These are phyloP conservation scores for Macrophomina tecta DNA, from an alignment of 2,329 filamentous ascomycete genomes.

Conservation along the genomic window DNA sequence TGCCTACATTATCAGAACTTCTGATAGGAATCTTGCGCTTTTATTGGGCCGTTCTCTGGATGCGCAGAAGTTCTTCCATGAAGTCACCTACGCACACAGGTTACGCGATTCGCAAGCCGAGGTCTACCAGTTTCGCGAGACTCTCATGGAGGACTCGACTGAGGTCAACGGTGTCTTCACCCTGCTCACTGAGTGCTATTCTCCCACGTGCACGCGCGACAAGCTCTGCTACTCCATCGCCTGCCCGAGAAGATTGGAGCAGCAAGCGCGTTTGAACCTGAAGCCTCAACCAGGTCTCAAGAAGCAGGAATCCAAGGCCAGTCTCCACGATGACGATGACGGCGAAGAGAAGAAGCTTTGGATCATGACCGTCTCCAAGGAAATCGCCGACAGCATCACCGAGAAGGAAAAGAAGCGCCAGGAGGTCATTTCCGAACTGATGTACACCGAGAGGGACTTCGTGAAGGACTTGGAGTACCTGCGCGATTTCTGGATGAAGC, in stretches of 20 bases:
- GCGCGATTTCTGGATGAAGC: slow-evolving; percentile 97
- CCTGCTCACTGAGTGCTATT: slow-evolving; percentile 95
- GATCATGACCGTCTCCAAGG: slow-evolving; percentile 98
- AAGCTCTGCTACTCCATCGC: slow-evolving; percentile 98
- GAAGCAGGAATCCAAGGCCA: slow-evolving; percentile 70
- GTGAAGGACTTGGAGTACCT: slow-evolving; percentile 98
- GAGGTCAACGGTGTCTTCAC: slow-evolving; percentile 97
- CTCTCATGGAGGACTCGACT: slow-evolving; percentile 82
- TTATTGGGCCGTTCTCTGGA: slow-evolving; percentile 90
- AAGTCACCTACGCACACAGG: slow-evolving; percentile 96
- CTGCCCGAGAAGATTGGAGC: slow-evolving; percentile 89
- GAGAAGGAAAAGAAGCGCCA: slow-evolving; percentile 97
- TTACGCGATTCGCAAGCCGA: slow-evolving; percentile 92
- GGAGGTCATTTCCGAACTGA: slow-evolving; percentile 96
- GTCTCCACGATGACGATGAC: slow-evolving; percentile 84
- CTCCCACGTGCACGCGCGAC: slow-evolving; percentile 93
- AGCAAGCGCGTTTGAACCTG: slow-evolving; percentile 91
- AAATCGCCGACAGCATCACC: slow-evolving; percentile 85
- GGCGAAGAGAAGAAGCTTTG: slow-evolving; percentile 97
- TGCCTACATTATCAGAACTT: slow-evolving; percentile 95
- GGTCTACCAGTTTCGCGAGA: slow-evolving; percentile 96
- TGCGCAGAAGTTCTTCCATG: slow-evolving; percentile 98
- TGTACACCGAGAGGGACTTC: slow-evolving; percentile 98
- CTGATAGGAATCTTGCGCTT: slow-evolving; percentile 90
- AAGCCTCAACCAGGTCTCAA: slow-evolving; percentile 90